phyloP scores from a whole-genome alignment of 2,329 filamentous ascomycete species.

The Immersiporthe knoxdaviesiana region DNA sequence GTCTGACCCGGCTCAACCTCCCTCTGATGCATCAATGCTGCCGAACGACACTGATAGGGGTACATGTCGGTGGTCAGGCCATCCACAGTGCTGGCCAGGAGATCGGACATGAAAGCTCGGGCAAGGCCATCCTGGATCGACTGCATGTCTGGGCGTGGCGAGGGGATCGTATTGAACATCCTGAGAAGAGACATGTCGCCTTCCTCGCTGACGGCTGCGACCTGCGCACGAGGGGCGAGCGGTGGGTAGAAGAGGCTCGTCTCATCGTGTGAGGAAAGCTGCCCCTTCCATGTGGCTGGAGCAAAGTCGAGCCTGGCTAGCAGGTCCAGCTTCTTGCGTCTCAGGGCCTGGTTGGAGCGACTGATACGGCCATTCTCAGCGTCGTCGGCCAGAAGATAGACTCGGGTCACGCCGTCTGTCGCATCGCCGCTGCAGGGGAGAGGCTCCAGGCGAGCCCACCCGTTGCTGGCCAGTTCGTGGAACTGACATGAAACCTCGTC shows the following conservation, averaged over 20 bases:
- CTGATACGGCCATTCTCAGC: constrained; percentile 57
- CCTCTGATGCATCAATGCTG: constrained; percentile 81
- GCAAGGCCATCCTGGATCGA: constrained; percentile 54
- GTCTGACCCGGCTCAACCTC: constrained; percentile 68
- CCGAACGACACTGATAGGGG: constrained; percentile 78
- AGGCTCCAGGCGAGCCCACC: constrained; percentile 52
- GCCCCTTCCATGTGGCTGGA: constrained; percentile 57
- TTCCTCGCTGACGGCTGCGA: constrained; percentile 32
- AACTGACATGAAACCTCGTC: constrained; percentile 20
- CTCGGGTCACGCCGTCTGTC: constrained; percentile 46
- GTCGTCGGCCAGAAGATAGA: constrained; percentile 71
- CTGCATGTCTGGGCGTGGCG: constrained; percentile 62
- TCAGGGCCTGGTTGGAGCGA: constrained; percentile 49
- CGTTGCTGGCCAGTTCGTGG: constrained; percentile 38
- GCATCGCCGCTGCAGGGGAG: constrained; percentile 31
- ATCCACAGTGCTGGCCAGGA: constrained; percentile 56
- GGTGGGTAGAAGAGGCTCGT: constrained; percentile 24
- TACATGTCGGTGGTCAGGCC: constrained; percentile 71
- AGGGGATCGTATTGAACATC: constrained; percentile 74
- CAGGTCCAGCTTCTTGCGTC: constrained; percentile 51
- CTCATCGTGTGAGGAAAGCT: constrained; percentile 25
- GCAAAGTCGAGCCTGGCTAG: constrained; percentile 61
- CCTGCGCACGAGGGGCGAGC: constrained; percentile 41
- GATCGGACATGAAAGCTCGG: constrained; percentile 55
- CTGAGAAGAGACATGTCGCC: constrained; percentile 63